phyloP scores from a whole-genome alignment of 2,329 filamentous ascomycete genomes.

The Fusarium coicis region DNA sequence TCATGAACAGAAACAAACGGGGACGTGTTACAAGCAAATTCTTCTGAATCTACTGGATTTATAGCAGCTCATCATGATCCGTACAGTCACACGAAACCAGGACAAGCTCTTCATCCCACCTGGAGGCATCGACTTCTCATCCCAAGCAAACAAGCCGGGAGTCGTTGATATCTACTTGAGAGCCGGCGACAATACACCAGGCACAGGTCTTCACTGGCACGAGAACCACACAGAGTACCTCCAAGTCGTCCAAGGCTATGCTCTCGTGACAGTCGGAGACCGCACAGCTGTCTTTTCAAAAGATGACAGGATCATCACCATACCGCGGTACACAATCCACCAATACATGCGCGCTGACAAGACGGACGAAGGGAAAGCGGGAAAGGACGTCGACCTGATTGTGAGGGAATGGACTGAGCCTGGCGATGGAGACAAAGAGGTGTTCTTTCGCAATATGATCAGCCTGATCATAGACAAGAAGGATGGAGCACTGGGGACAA shows the following conservation, averaged over 20 bases:
- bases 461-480: constrained; percentile 35
- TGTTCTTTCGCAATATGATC: constrained; percentile 39
- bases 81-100: constrained; percentile 13
- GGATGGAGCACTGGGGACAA: constrained; percentile 6
- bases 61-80: neutral
- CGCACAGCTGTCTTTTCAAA: constrained; percentile 29
- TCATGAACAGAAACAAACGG: too few relatives aligned
- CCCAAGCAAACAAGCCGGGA: neutral
- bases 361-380: constrained; percentile 16
- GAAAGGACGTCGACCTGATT: constrained; percentile 21
- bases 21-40: neutral
- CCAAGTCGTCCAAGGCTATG: constrained; percentile 32
- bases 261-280: constrained; percentile 35
- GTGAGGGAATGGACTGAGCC: constrained; percentile 41
- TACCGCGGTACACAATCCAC: constrained; percentile 35
- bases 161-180: constrained; percentile 18
- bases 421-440: constrained; percentile 34
- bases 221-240: constrained; percentile 33
- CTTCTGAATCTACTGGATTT: neutral
- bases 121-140: constrained; percentile 19
- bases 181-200: constrained; percentile 8
- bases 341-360: constrained; percentile 35
- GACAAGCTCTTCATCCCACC: constrained; percentile 13
- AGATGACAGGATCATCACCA: constrained; percentile 33
- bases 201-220: constrained; percentile 36